Percentiles rank a stretch among this genome's conserved stretches.
Evolutionary conservation across 1,284 basidiomycete species (phyloP).

Genomic region (Cryptococcus maquisensis): DNA sequence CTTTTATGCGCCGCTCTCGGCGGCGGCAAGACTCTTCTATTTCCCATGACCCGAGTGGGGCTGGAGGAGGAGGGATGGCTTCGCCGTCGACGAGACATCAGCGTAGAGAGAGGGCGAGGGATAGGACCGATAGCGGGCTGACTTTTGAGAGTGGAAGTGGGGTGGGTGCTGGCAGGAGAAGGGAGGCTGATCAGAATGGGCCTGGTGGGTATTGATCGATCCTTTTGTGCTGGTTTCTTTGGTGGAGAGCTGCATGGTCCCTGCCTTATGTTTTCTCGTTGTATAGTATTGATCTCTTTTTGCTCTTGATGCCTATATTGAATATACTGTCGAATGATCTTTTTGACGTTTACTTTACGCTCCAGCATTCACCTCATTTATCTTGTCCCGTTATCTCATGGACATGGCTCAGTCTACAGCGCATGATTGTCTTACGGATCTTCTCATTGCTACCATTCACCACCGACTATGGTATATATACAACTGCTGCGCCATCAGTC

Average conservation of each 20-base stretch:
- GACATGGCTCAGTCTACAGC: too few species aligned
- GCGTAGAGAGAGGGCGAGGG: conserved; percentile 1
- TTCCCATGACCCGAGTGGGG: conserved; percentile 1
- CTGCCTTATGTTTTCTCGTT: too few species aligned
- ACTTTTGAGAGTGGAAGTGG: conserved; percentile 1
- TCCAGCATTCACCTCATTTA: too few species aligned
- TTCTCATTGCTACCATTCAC: too few species aligned
- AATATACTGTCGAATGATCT: not conserved
- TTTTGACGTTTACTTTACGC: too few species aligned
- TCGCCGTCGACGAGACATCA: not conserved
- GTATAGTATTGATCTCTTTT: not conserved
- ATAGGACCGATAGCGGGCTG: not conserved
- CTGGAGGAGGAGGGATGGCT: not conserved
- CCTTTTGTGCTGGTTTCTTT: too few species aligned
- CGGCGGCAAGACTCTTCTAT: not conserved
- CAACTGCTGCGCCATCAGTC: too few species aligned
- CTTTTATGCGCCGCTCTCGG: conserved; percentile 40
- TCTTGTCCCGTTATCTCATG: too few species aligned
- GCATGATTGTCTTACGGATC: too few species aligned
- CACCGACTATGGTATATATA: too few species aligned
- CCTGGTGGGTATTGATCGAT: conserved; percentile 31
- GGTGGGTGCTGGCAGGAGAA: conserved; percentile 22
- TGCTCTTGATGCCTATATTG: not conserved
- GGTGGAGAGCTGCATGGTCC: too few species aligned
- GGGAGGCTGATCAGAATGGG: conserved; percentile 40